Conservation (phyloP, 2,329 filamentous ascomycete species). For the Hymenoscyphus linearis region DNA sequence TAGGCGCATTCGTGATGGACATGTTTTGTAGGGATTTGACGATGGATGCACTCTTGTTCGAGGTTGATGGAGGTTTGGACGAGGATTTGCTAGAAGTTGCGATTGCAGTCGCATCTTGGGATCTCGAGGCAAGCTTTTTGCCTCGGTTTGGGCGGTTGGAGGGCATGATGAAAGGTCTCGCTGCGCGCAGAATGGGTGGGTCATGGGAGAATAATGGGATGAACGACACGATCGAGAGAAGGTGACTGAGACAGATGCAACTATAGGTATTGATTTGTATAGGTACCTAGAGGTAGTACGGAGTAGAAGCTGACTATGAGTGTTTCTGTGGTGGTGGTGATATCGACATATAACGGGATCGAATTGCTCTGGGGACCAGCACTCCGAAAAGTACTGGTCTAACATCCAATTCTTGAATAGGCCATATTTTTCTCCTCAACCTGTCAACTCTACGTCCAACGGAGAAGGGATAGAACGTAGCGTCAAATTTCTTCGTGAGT, state of each 20-base stretch:
- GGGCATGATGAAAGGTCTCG: not conserved
- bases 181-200: not conserved
- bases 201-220: not conserved
- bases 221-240: not conserved
- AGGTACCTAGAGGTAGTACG: too few relatives aligned
- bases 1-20: conserved; percentile 3
- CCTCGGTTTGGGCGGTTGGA: not conserved
- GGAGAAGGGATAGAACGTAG: conserved; percentile 37
- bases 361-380: conserved; percentile 23
- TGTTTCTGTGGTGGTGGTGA: not conserved
- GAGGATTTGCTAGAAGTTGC: not conserved
- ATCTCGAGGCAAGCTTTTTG: conserved; percentile 3
- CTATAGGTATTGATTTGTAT: not conserved
- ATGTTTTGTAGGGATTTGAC: not conserved
- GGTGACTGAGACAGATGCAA: not conserved
- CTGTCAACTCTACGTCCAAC: conserved; percentile 53
- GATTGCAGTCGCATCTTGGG: not conserved
- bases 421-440: conserved; percentile 43
- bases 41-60: not conserved
- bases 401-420: conserved; percentile 33
- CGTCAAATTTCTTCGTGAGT: conserved; percentile 55
- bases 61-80: not conserved
- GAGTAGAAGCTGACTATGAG: not conserved
- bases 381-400: conserved; percentile 27
- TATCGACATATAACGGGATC: conserved; percentile 33